A percentile compares a stretch with the other conserved stretches of the same genome.
phyloP scores from a whole-genome alignment of 2,329 filamentous ascomycete species.

The Nectriaceae sp. region DNA sequence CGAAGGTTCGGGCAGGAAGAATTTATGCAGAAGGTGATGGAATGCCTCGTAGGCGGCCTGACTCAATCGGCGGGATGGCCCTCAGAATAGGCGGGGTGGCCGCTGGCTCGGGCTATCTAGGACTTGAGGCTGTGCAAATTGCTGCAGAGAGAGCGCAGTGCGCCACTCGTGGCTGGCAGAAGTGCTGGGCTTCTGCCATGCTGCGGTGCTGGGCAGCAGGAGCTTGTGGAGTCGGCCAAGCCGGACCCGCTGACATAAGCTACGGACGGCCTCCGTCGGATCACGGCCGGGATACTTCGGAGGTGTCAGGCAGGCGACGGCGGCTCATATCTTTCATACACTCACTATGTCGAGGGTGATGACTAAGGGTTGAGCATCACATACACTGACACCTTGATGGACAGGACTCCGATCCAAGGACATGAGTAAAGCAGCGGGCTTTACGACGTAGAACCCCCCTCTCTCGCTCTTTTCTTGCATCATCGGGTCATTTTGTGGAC shows the following conservation, averaged over 20 bases:
- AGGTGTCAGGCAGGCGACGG: no score
- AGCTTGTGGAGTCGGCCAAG: no score
- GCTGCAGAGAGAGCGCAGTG: slow-evolving; percentile 8
- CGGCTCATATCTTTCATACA: no score
- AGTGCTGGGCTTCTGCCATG: slow-evolving; percentile 34
- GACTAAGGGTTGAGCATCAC: slow-evolving; percentile 18
- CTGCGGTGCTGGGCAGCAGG: no score
- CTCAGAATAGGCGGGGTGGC: slow-evolving; percentile 24
- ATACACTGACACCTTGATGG: slow-evolving; percentile 33
- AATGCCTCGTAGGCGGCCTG: slow-evolving; percentile 34
- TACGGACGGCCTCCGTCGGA: no score
- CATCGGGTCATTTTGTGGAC: slow-evolving; percentile 27
- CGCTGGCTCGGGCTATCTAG: slow-evolving; percentile 13
- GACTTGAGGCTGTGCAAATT: slow-evolving; percentile 1
- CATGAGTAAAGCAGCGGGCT: no score
- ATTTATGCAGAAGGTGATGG: slow-evolving; percentile 34
- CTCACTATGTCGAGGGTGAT: no score
- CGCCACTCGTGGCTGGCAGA: slow-evolving; percentile 27
- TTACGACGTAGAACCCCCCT: no score
- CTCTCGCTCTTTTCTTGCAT: no score
- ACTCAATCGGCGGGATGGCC: slow-evolving; percentile 40
- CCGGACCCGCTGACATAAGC: slow-evolving; percentile 13
- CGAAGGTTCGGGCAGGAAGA: slow-evolving; percentile 14
- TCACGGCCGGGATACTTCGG: background rate
- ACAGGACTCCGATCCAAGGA: no score